phyloP scores from a whole-genome alignment of 1,139 yeast species.

The Candida albicans region DNA sequence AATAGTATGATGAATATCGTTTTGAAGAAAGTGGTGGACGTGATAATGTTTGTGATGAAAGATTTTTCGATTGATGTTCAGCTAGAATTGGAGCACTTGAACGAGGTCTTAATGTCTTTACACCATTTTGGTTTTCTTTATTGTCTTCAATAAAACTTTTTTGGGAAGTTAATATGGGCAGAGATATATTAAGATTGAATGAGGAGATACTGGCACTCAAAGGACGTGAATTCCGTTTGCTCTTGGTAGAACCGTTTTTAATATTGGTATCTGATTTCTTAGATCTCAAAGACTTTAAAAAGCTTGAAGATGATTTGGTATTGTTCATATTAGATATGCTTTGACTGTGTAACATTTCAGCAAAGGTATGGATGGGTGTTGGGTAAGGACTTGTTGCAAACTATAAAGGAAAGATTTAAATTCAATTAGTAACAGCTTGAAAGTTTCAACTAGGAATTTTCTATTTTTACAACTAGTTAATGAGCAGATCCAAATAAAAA shows the following conservation, averaged over 20 bases:
- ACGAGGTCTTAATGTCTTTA: slow-evolving; percentile 20
- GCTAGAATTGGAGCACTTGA: slow-evolving; percentile 27
- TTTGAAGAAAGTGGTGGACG: slow-evolving; percentile 9
- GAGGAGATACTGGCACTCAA: slow-evolving; percentile 13
- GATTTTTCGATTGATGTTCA: too few species aligned
- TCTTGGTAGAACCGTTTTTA: background rate
- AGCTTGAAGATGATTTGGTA: slow-evolving; percentile 20
- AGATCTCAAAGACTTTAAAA: slow-evolving; percentile 25
- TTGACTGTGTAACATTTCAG: slow-evolving; percentile 31
- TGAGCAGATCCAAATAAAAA: too few species aligned
- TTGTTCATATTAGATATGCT: slow-evolving; percentile 30
- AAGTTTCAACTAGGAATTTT: background rate
- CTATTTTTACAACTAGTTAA: background rate
- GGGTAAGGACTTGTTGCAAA: background rate
- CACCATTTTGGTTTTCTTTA: slow-evolving; percentile 15
- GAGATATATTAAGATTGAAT: slow-evolving; percentile 9
- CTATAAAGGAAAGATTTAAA: background rate
- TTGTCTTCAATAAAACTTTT: slow-evolving; percentile 10
- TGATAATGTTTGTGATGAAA: slow-evolving; percentile 2
- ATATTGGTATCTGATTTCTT: slow-evolving; percentile 11
- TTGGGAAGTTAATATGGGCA: slow-evolving; percentile 4
- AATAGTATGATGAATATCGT: slow-evolving; percentile 7
- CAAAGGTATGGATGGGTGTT: background rate
- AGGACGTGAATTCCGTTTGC: slow-evolving; percentile 11
- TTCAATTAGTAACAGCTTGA: background rate